A percentile compares a stretch with the other conserved stretches of the same genome.
Conservation (phyloP, 1,284 basidiomycete genomes). For the Sanghuangporus weigelae region DNA sequence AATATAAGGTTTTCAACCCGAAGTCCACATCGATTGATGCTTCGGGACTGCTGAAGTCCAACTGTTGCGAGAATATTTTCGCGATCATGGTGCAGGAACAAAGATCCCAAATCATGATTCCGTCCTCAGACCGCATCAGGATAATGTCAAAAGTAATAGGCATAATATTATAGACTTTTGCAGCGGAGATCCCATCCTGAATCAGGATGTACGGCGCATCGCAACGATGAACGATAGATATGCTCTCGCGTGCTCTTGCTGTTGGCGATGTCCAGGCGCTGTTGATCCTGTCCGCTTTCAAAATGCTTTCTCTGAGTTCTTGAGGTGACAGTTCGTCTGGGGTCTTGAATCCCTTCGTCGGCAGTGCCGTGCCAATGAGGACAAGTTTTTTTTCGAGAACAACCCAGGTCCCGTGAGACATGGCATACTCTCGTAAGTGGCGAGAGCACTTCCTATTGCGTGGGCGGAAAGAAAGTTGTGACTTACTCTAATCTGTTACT, state of each 20-base stretch:
- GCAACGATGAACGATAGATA: not conserved
- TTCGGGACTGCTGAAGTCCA: not conserved
- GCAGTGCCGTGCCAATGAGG: not conserved
- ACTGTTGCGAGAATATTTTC: not conserved
- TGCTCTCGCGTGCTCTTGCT: not conserved
- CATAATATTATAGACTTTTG: not conserved
- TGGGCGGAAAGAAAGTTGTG: too few species aligned
- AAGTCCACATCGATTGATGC: not conserved
- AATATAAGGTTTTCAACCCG: not conserved
- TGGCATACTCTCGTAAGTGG: not conserved
- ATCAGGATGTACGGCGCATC: not conserved
- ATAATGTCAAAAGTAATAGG: not conserved
- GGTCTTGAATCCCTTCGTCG: not conserved
- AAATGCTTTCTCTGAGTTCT: not conserved
- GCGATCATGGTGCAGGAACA: not conserved
- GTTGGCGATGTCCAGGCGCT: not conserved
- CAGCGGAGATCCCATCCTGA: too few species aligned
- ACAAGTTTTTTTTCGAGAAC: not conserved
- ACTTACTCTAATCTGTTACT: not conserved
- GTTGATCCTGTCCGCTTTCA: not conserved
- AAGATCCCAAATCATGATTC: not conserved
- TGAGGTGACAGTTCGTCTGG: not conserved
- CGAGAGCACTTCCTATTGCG: not conserved
- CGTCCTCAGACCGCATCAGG: not conserved
- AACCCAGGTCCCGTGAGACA: not conserved